phyloP scores from a whole-genome alignment of 1,139 yeast species.

The Geotrichum europaeum region DNA sequence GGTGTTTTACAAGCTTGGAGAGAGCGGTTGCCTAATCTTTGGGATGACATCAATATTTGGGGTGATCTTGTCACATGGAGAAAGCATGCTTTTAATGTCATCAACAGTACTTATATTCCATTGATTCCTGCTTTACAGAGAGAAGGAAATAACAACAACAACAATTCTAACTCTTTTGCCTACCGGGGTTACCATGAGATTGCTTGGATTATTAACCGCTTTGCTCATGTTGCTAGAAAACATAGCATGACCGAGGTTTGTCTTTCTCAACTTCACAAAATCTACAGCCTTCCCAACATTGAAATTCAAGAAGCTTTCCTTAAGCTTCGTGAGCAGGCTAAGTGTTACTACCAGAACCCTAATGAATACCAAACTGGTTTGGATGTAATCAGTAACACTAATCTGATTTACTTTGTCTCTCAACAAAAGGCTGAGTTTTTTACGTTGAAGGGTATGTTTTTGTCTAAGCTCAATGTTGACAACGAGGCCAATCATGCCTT shows the following conservation, averaged over 20 bases:
- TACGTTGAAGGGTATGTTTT: constrained; percentile 95
- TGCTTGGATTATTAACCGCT: constrained; percentile 97
- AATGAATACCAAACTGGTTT: constrained; percentile 88
- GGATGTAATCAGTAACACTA: constrained; percentile 95
- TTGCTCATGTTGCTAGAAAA: constrained; percentile 96
- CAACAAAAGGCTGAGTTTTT: constrained; percentile 98
- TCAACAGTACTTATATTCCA: constrained; percentile 90
- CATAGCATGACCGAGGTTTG: constrained; percentile 98
- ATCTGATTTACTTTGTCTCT: constrained; percentile 89
- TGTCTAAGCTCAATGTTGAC: constrained; percentile 79
- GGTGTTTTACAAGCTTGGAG: constrained; percentile 97
- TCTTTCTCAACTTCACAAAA: constrained; percentile 84
- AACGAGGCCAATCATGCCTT: constrained; percentile 97
- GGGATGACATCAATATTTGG: constrained; percentile 99
- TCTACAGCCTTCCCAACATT: constrained; percentile 92
- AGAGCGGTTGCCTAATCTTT: constrained; percentile 87
- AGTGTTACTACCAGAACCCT: constrained; percentile 88
- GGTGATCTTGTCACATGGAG: constrained; percentile 97
- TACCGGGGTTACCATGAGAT: constrained; percentile 97
- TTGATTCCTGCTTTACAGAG: constrained; percentile 82
- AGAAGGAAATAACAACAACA: constrained; percentile 52
- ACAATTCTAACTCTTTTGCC: constrained; percentile 81
- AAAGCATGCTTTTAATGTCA: constrained; percentile 96
- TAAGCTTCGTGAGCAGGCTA: constrained; percentile 93
- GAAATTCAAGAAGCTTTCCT: constrained; percentile 97